These are phyloP conservation scores for Solanum rostratum DNA, from an alignment of 257 asterid species.

Conservation along the genomic window DNA sequence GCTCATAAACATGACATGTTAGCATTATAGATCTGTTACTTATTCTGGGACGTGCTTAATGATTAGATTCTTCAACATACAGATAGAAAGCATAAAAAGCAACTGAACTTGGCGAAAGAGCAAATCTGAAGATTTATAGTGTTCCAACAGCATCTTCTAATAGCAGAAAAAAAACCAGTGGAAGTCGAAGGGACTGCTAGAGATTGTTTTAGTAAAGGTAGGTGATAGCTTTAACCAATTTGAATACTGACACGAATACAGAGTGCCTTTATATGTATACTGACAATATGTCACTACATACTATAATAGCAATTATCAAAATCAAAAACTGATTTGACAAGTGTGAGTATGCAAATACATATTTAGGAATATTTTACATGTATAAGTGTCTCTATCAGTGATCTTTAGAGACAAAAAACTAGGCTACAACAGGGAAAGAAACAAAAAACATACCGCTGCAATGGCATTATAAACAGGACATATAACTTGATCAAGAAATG, in stretches of 20 bases:
- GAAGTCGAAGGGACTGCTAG: background rate
- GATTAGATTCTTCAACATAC: background rate
- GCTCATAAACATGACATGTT: background rate
- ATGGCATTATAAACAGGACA: slow-evolving; percentile 75
- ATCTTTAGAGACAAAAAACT: background rate
- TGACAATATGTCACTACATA: background rate
- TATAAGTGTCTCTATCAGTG: background rate
- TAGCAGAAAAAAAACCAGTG: background rate
- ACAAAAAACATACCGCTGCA: slow-evolving; percentile 61
- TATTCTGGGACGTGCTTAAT: background rate
- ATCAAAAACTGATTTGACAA: background rate
- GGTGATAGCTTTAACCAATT: background rate
- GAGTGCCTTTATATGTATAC: background rate
- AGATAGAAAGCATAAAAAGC: background rate
- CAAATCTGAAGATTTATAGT: background rate
- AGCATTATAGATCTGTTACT: background rate
- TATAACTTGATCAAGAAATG: slow-evolving; percentile 85
- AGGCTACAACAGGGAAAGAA: background rate
- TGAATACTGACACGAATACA: background rate
- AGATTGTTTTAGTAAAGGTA: background rate
- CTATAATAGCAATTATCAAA: background rate
- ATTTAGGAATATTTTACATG: background rate
- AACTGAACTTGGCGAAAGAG: background rate
- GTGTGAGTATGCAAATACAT: background rate
- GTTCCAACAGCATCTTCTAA: background rate